A percentile compares a stretch with the other conserved stretches of the same genome.
These are phyloP conservation scores for Pythium scleroteichum DNA, from an alignment of 352 stramenopile genomes.

Conservation along the genomic window DNA sequence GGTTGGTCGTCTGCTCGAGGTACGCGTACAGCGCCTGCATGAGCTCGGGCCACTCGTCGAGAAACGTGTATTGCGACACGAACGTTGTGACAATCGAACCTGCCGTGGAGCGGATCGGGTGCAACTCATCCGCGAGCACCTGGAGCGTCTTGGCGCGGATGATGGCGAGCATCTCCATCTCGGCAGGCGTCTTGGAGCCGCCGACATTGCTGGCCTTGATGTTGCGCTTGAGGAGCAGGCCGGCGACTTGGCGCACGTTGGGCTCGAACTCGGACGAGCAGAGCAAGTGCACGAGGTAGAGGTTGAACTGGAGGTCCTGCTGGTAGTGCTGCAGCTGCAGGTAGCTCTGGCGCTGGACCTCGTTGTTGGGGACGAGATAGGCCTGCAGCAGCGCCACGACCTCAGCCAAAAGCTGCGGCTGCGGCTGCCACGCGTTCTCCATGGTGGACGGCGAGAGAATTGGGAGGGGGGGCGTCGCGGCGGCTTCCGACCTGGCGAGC, in stretches of 20 bases:
- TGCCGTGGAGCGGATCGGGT: slow-evolving; percentile 77
- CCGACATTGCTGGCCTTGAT: slow-evolving; percentile 78
- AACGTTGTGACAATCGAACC: slow-evolving; percentile 84
- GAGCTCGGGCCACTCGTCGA: slow-evolving; percentile 89
- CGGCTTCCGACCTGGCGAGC: neutral
- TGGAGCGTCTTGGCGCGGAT: slow-evolving; percentile 77
- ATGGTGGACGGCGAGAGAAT: slow-evolving; percentile 19
- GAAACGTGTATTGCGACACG: slow-evolving; percentile 84
- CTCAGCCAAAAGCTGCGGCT: slow-evolving; percentile 70
- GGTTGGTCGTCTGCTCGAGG: slow-evolving; percentile 63
- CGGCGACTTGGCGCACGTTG: slow-evolving; percentile 76
- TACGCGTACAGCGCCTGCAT: slow-evolving; percentile 68
- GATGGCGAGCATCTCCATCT: slow-evolving; percentile 78
- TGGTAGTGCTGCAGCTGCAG: slow-evolving; percentile 85
- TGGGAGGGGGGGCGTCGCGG: neutral
- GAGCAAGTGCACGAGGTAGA: slow-evolving; percentile 87
- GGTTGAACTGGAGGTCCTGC: slow-evolving; percentile 88
- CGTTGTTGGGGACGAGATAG: slow-evolving; percentile 85
- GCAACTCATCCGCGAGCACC: slow-evolving; percentile 60
- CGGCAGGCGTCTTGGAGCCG: slow-evolving; percentile 45
- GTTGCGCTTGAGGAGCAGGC: slow-evolving; percentile 85
- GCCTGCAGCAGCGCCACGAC: slow-evolving; percentile 78
- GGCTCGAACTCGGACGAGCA: slow-evolving; percentile 56
- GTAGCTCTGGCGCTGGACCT: slow-evolving; percentile 82
- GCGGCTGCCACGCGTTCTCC: slow-evolving; percentile 71